Evolutionary conservation across 257 asterid species (phyloP).

Genomic region (Nicotiana knightiana): DNA sequence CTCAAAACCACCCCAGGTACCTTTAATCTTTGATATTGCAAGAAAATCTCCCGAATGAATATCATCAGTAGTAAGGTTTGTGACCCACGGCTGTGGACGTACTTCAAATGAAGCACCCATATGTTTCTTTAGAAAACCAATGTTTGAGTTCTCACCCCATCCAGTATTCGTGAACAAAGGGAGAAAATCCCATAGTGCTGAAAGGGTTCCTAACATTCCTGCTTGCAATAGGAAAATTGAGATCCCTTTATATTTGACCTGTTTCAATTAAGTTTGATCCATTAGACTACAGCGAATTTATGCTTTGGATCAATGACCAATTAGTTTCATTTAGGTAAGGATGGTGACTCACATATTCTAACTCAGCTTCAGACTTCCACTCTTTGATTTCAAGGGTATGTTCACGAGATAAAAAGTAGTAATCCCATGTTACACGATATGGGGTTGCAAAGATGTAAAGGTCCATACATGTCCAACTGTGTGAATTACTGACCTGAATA

Average conservation of each 20-base stretch:
- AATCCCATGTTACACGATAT: constrained; percentile 82
- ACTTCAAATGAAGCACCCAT: constrained; percentile 73
- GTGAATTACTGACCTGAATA: constrained; percentile 61
- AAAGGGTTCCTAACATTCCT: constrained; percentile 69
- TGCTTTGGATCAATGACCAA: background rate
- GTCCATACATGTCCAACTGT: constrained; percentile 92
- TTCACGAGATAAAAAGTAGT: constrained; percentile 64
- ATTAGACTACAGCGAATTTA: background rate
- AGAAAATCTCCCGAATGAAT: constrained; percentile 86
- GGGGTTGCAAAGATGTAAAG: constrained; percentile 85
- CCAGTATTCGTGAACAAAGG: constrained; percentile 71
- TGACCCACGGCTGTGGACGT: constrained; percentile 85
- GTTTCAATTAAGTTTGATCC: constrained; percentile 4
- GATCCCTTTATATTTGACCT: constrained; percentile 71
- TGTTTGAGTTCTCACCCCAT: constrained; percentile 75
- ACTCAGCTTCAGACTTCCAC: constrained; percentile 78
- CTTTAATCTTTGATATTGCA: constrained; percentile 73
- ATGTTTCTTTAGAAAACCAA: constrained; percentile 71
- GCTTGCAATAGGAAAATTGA: constrained; percentile 86
- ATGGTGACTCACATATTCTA: constrained; percentile 61
- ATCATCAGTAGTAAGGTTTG: constrained; percentile 51
- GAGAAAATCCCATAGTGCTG: constrained; percentile 80
- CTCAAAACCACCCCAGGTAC: constrained; percentile 93
- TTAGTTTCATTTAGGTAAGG: background rate
- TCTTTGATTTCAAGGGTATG: constrained; percentile 69